Conservation (phyloP, 768 basidiomycete genomes). For the Lentinula raphanica region DNA sequence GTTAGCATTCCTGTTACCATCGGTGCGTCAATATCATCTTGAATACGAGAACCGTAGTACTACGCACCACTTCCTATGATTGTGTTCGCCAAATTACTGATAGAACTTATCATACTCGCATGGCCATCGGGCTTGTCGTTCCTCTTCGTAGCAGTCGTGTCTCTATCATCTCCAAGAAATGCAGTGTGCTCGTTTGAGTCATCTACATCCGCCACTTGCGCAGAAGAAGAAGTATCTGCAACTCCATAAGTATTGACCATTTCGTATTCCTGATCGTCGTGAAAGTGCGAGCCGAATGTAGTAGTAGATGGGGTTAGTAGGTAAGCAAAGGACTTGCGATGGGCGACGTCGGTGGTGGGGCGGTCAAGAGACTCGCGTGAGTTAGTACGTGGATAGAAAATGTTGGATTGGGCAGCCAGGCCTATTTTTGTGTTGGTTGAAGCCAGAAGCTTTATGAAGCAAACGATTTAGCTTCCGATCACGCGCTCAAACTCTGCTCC, state of each 20-base stretch:
- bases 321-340: not conserved
- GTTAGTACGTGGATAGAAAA: not conserved
- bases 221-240: constrained; percentile 23
- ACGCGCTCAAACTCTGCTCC: not conserved
- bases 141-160: constrained; percentile 14
- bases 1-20: constrained; percentile 70
- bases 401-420: not conserved
- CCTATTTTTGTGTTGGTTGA: not conserved
- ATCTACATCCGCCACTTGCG: constrained; percentile 28
- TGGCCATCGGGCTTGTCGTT: constrained; percentile 47
- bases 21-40: not conserved
- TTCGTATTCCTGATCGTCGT: constrained; percentile 31
- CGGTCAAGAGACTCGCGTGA: too few species aligned
- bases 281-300: not conserved
- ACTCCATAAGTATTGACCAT: constrained; percentile 72
- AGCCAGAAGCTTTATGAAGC: not conserved
- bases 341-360: not conserved
- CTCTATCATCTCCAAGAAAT: constrained; percentile 46
- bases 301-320: not conserved
- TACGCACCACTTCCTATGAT: constrained; percentile 82
- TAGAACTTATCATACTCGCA: constrained; percentile 61
- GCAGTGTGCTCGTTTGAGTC: constrained; percentile 45
- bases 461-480: not conserved
- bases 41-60: constrained; percentile 2
- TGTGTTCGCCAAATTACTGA: constrained; percentile 83